A percentile compares a stretch with the other conserved stretches of the same genome.
phyloP scores from a whole-genome alignment of 2,329 filamentous ascomycete genomes.

The Daldinia sp. region DNA sequence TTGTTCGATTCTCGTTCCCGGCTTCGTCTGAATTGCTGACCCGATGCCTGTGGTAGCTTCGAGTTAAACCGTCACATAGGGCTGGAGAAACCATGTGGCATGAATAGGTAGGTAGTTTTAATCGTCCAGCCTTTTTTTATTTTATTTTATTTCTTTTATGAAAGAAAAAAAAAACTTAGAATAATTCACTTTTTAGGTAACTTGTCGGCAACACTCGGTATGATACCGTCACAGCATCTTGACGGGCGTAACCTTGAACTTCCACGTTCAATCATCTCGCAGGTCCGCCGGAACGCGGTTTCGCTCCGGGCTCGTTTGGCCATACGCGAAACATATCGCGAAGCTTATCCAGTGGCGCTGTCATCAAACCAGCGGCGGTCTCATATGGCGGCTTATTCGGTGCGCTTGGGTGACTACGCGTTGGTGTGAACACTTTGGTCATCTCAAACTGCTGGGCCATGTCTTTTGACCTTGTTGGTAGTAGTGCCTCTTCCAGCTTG shows the following conservation, averaged over 20 bases:
- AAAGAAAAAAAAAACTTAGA: too few species aligned
- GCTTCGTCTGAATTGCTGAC: background rate
- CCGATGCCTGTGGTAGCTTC: background rate
- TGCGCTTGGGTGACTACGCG: conserved; percentile 53
- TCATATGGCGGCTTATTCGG: conserved; percentile 60
- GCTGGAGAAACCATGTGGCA: background rate
- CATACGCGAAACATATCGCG: conserved; percentile 54
- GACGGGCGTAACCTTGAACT: background rate
- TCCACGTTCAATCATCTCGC: conserved; percentile 4
- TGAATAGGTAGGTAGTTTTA: too few species aligned
- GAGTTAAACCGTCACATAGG: background rate
- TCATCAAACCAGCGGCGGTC: conserved; percentile 56
- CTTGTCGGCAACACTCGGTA: background rate
- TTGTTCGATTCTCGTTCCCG: background rate
- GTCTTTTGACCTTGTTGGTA: conserved; percentile 41
- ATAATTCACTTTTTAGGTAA: background rate
- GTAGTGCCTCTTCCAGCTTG: conserved; percentile 52
- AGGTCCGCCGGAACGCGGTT: conserved; percentile 17
- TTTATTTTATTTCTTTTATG: too few species aligned
- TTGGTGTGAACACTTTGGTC: conserved; percentile 57
- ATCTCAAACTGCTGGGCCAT: conserved; percentile 52
- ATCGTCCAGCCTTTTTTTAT: too few species aligned
- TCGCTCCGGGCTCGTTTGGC: conserved; percentile 23
- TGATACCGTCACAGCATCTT: background rate
- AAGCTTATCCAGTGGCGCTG: conserved; percentile 62